These are phyloP conservation scores for Scutellaria barbata DNA, from an alignment of 257 asterid genomes.

Conservation along the genomic window DNA sequence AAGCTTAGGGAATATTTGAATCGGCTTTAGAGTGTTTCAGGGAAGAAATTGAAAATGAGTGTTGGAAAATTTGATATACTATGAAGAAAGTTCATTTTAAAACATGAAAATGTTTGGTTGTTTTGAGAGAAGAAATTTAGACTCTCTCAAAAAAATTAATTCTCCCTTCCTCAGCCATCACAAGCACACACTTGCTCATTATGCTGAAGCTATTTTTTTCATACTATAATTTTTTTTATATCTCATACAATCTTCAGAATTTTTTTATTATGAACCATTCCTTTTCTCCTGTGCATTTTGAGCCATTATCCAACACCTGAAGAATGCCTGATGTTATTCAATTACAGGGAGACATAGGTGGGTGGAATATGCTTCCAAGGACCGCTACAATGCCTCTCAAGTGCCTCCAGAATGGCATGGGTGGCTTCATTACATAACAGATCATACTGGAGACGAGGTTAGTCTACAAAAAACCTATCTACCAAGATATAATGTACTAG, in stretches of 20 bases:
- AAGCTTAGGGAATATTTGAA: conserved; percentile 15
- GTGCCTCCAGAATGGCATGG: conserved; percentile 99
- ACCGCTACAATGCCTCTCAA: conserved; percentile 96
- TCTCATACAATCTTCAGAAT: neutral
- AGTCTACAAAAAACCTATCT: conserved; percentile 8
- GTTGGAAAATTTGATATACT: neutral
- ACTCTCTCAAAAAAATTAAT: neutral
- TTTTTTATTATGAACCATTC: neutral
- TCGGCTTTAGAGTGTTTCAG: neutral
- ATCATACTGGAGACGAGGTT: conserved; percentile 98
- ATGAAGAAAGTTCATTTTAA: neutral
- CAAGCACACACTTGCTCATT: neutral
- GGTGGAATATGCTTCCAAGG: conserved; percentile 97
- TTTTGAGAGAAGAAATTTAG: conserved; percentile 2
- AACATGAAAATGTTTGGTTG: neutral
- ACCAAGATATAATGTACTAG: conserved; percentile 19
- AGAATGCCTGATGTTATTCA: conserved; percentile 18
- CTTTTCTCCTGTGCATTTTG: conserved; percentile 17
- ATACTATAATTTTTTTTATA: neutral
- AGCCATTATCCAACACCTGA: conserved; percentile 15
- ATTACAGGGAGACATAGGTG: conserved; percentile 92
- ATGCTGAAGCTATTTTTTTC: conserved; percentile 5
- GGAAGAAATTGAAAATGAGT: neutral
- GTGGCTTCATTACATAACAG: conserved; percentile 93
- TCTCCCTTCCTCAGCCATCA: neutral